Evolutionary conservation across 257 asterid species (phyloP).

Genomic region (Solanum pinnatisectum): DNA sequence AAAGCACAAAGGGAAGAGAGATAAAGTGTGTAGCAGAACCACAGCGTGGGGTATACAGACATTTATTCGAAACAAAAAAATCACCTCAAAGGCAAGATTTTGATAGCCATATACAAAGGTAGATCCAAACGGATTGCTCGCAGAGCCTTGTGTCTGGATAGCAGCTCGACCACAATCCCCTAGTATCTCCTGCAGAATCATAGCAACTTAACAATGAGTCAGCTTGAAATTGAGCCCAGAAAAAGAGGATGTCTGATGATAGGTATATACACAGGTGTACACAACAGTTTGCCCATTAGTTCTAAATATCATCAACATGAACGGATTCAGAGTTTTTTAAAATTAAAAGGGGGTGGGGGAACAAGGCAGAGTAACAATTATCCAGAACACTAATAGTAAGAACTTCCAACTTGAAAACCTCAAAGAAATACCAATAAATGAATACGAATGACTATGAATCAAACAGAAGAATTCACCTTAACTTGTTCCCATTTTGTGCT

Average conservation of each 20-base stretch:
- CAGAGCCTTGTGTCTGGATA: conserved; percentile 75
- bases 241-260: background rate
- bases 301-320: background rate
- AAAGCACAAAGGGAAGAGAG: background rate
- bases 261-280: background rate
- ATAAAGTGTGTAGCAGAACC: background rate
- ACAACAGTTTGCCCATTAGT: background rate
- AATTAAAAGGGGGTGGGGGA: background rate
- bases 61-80: background rate
- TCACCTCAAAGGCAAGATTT: conserved; percentile 72
- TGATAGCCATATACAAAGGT: conserved; percentile 81
- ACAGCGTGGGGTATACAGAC: background rate
- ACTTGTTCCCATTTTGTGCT: conserved; percentile 81
- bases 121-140: conserved; percentile 74
- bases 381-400: background rate
- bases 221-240: background rate
- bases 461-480: conserved; percentile 37
- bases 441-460: background rate
- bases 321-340: background rate
- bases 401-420: background rate
- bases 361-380: background rate
- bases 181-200: conserved; percentile 49
- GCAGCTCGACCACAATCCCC: conserved; percentile 83
- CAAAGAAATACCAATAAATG: background rate
- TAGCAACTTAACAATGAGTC: background rate